Base-by-base conservation (phyloP, 306 rosid species). In the Albizia julibrissin region DNA sequence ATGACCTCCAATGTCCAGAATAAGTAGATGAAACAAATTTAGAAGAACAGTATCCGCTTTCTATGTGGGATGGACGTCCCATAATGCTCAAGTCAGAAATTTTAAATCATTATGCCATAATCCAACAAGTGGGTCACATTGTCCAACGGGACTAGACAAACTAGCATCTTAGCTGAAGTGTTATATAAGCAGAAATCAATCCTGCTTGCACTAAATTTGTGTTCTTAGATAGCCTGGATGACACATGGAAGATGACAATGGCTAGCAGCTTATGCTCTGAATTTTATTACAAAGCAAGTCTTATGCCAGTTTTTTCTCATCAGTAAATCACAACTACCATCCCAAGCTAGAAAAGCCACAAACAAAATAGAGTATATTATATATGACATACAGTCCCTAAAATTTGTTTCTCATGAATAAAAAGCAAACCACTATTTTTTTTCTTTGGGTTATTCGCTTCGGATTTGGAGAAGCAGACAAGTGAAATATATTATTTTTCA, bases 181-280 rank as follows among this genome's bases (percentile, higher is more conserved):
- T 62, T 75, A 33, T 62, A 33, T 27, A 44, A 58, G 70, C 77
- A 56, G 68, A 56, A 66, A 58, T 79, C 49, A 82, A 33, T 33
- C 21, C 67, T 33, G 7, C 33, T 52, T 18, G 6, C 27, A 31
- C 46, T 49, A 50, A 50, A 15, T 72, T 72, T 33, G 24, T 10
- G 43, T 76, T 14, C 33, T 65, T 2, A 71, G 65, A 81, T 77
- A 40, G 33, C 24, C 42, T 33, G 33, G 65, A 58, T 67, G 78
- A 67, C 15, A 76, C n/a, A 37, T 37, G 40, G 40, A 37, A 37
- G 40, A 85, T 74, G 54, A 71, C 43, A 44, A 31, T 49, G 56
- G 21, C 81, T 26, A 44, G 75, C 44, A 44, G 70, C n/a, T 66
- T 73, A 67, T 74, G 47, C 77, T 77, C 42, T 24, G 73, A 76